Percentiles rank a stretch among this genome's conserved stretches.
phyloP scores from a whole-genome alignment of 2,329 filamentous ascomycete species.

The Fusarium anguioides region DNA sequence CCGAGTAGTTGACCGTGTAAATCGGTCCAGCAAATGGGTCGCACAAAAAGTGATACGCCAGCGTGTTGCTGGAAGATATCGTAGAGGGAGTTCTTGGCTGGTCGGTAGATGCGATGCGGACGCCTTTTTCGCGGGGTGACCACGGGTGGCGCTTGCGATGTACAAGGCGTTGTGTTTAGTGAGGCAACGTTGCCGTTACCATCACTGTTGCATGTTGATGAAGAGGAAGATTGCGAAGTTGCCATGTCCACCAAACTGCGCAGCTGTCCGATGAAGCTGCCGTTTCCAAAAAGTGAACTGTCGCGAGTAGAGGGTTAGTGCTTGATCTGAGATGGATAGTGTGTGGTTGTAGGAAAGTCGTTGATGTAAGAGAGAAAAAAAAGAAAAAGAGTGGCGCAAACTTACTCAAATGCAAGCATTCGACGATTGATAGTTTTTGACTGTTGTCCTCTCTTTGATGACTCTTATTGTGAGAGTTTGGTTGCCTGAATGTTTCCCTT shows the following conservation, averaged over 20 bases:
- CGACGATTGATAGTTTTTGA: slow-evolving; percentile 12
- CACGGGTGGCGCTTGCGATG: slow-evolving; percentile 40
- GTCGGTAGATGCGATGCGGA: slow-evolving; percentile 51
- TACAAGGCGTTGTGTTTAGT: slow-evolving; percentile 41
- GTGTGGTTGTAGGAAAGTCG: not conserved
- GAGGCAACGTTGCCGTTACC: slow-evolving; percentile 7
- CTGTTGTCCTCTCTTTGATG: slow-evolving; percentile 14
- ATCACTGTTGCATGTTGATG: slow-evolving; percentile 4
- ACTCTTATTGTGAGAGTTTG: slow-evolving; percentile 29
- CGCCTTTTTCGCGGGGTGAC: slow-evolving; percentile 40
- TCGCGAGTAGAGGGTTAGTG: slow-evolving; percentile 25
- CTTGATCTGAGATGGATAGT: not conserved
- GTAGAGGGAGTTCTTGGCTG: slow-evolving; percentile 62
- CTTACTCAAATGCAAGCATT: slow-evolving; percentile 49
- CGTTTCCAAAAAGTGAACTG: slow-evolving; percentile 42
- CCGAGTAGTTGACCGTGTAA: slow-evolving; percentile 60
- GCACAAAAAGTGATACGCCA: slow-evolving; percentile 60
- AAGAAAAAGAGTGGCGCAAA: not conserved
- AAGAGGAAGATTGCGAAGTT: slow-evolving; percentile 29
- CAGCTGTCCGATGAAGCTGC: slow-evolving; percentile 47
- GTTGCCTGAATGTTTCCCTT: slow-evolving; percentile 36
- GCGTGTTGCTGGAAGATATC: slow-evolving; percentile 63
- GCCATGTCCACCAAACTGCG: slow-evolving; percentile 47
- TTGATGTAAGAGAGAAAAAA: not conserved
- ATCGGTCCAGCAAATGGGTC: slow-evolving; percentile 68